Evolutionary conservation across 805 yeast species (phyloP).

Genomic region (Starmerella bombi): DNA sequence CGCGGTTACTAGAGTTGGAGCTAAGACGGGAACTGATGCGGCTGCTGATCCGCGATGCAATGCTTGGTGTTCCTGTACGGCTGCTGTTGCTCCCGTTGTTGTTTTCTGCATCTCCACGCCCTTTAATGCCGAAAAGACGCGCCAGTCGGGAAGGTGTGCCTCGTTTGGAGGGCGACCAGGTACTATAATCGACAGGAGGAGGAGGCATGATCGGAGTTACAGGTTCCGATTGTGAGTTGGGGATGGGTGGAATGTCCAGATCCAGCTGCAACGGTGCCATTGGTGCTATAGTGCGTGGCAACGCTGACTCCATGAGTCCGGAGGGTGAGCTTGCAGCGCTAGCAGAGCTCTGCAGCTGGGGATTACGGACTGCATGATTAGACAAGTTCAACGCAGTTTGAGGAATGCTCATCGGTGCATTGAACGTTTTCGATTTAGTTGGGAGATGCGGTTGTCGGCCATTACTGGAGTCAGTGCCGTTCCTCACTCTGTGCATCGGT

Average conservation of each 20-base stretch:
- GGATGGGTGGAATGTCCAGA: background rate
- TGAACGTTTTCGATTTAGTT: too few relatives aligned
- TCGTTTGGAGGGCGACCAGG: background rate
- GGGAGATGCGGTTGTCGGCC: too few relatives aligned
- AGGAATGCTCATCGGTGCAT: too few relatives aligned
- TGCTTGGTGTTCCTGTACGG: background rate
- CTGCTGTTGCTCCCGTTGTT: background rate
- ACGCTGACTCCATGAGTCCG: background rate
- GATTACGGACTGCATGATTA: background rate
- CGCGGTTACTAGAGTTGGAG: background rate
- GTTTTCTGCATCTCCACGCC: background rate
- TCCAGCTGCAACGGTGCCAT: background rate
- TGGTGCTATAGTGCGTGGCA: too few relatives aligned
- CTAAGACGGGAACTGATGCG: constrained; percentile 1
- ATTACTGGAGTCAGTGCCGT: too few relatives aligned
- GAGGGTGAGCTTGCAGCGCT: background rate
- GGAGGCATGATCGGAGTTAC: background rate
- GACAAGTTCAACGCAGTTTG: background rate
- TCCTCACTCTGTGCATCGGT: too few relatives aligned
- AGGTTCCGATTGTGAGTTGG: background rate
- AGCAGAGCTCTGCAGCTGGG: background rate
- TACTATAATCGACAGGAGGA: background rate
- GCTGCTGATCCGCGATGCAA: constrained; percentile 9
- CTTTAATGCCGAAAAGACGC: background rate
- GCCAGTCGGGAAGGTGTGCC: background rate